Base-by-base conservation (phyloP, 148 eudicot species). In the Tetragonia tetragonoides region DNA sequence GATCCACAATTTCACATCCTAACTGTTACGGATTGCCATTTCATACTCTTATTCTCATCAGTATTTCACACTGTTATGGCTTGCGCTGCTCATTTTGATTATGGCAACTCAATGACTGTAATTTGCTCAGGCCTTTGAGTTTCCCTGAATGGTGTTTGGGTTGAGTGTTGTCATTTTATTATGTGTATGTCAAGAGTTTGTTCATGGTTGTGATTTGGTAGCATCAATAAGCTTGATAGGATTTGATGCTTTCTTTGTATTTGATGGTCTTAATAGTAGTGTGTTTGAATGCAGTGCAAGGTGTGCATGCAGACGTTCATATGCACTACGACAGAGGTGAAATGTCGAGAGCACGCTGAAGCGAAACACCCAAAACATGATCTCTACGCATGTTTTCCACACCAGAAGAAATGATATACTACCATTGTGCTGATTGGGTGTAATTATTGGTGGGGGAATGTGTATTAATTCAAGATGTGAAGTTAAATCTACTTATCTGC, bases 281-380 rank as follows among this genome's bases (percentile, higher is more conserved):
- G 54, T 73, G n/a, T 44, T 44, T 72, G 61, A 40, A 56, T 87
- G 92, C 91, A 93, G 98, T 93, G 98, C 89, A 93, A 93, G 88
- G 97, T 91, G 38, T 93, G 98, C 82, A 91, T 93, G 98, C 98
- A 93, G 84, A 93, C 98, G 24, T 93, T 93, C 82, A 91, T 93
- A 0, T 93, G 97, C 89, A 93, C 98, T 14, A 93, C 98, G 16
- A 83, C 98, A 12, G 98, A 93, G 86, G 97, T 92, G 82, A 92
- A 93, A 80, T 93, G 98, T 76, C 90, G 84, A 80, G 97, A 93
- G 83, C 97, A 93, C 78, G 98, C 98, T 17, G 98, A 93, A 83
- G 97, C 97, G 10, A 93, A 90, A 80, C 98, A 93, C 79, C 98
- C 97, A 4, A 93, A 93, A 81, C 80, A 87, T 12, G 97, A 89